These are phyloP conservation scores for Xylariales sp. DNA, from an alignment of 2,329 filamentous ascomycete species.

Conservation along the genomic window DNA sequence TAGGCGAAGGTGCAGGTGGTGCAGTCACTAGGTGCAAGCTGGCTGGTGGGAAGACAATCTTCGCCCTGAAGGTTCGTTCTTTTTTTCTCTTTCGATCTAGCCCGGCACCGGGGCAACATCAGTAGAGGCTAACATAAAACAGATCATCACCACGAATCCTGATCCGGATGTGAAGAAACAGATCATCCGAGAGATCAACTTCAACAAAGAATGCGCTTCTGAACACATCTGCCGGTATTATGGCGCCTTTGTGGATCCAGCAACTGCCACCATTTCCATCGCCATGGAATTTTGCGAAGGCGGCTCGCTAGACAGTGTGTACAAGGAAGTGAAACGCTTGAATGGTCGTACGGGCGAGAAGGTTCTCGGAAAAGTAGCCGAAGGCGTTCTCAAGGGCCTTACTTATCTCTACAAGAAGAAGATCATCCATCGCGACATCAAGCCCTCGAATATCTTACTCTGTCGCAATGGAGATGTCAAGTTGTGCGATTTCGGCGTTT, in stretches of 20 bases:
- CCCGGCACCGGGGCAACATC: too few relatives aligned
- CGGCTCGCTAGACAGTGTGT: slow-evolving; percentile 92
- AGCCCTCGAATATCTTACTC: slow-evolving; percentile 93
- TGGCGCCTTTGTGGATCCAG: slow-evolving; percentile 91
- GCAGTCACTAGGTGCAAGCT: slow-evolving; percentile 89
- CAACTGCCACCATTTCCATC: slow-evolving; percentile 95
- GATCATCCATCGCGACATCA: slow-evolving; percentile 98
- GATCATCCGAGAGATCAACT: slow-evolving; percentile 91
- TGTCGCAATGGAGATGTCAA: slow-evolving; percentile 93
- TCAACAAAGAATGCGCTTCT: slow-evolving; percentile 96
- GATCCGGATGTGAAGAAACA: slow-evolving; percentile 98
- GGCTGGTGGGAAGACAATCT: slow-evolving; percentile 88
- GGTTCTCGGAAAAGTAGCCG: slow-evolving; percentile 92
- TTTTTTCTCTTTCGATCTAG: not conserved
- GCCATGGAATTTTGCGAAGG: slow-evolving; percentile 99
- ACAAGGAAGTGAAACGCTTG: slow-evolving; percentile 93
- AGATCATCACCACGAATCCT: slow-evolving; percentile 98
- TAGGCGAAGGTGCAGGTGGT: slow-evolving; percentile 93
- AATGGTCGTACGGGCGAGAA: slow-evolving; percentile 95
- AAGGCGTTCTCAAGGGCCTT: slow-evolving; percentile 87
- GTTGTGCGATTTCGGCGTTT: slow-evolving; percentile 97
- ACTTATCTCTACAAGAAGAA: slow-evolving; percentile 94
- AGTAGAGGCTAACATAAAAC: slow-evolving; percentile 8
- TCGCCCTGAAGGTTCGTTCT: slow-evolving; percentile 80
- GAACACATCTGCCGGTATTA: slow-evolving; percentile 98